Evolutionary conservation across 352 stramenopile species (phyloP).

Genomic region (Globisporangium lucens): DNA sequence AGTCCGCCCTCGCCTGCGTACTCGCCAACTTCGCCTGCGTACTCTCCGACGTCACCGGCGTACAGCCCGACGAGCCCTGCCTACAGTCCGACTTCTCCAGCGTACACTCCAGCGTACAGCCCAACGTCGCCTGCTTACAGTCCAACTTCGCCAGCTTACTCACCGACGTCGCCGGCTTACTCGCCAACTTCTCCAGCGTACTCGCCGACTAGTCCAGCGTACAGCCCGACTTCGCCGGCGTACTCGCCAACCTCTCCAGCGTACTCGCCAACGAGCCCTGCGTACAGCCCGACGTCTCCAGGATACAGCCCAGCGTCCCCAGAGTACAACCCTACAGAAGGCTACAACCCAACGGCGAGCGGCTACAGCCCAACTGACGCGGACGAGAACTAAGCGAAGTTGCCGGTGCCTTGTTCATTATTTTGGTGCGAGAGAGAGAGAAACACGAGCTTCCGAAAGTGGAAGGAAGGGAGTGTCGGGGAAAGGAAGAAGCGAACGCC

Average conservation of each 20-base stretch:
- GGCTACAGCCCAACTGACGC: conserved; percentile 73
- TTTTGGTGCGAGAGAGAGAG: conserved; percentile 1
- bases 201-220: conserved; percentile 44
- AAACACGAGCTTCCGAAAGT: not conserved
- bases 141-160: conserved; percentile 51
- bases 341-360: conserved; percentile 69
- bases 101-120: conserved; percentile 75
- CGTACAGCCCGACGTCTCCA: conserved; percentile 63
- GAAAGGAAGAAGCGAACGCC: conserved; percentile 1
- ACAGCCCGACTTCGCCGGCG: conserved; percentile 43
- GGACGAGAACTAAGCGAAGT: conserved; percentile 48
- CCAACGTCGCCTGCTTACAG: conserved; percentile 58
- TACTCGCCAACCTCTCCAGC: conserved; percentile 44
- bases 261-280: conserved; percentile 55
- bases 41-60: conserved; percentile 59
- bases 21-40: conserved; percentile 83
- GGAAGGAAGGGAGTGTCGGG: not conserved
- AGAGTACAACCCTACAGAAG: conserved; percentile 77
- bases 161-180: conserved; percentile 41
- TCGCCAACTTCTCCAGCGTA: conserved; percentile 51
- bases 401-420: conserved; percentile 4
- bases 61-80: conserved; percentile 80
- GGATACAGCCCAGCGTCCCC: conserved; percentile 56
- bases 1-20: no score
- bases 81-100: conserved; percentile 63